Conservation (phyloP, 139 green algal species). For the Ulvella scutata region DNA sequence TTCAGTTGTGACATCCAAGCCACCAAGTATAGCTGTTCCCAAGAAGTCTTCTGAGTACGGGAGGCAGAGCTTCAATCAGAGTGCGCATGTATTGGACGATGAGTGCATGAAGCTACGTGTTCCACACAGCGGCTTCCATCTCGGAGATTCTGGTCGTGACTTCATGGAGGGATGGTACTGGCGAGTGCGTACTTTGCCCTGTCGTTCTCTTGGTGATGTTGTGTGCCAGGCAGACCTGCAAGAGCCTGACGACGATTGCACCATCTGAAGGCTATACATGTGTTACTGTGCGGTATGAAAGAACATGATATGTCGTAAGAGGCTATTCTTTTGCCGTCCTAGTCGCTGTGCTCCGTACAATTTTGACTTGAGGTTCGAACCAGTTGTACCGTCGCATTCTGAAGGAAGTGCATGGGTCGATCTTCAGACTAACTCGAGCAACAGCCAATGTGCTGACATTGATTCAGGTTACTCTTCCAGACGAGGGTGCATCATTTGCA, state of each 20-base stretch:
- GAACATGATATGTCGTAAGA: background rate
- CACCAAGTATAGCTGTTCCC: no score
- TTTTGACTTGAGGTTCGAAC: background rate
- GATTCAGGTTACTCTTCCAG: constrained; percentile 55
- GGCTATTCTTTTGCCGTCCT: background rate
- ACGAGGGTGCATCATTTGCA: constrained; percentile 72
- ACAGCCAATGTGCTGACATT: background rate
- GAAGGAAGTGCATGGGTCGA: background rate
- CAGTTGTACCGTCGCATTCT: background rate
- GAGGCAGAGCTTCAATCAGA: no score
- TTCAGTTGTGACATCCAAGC: no score
- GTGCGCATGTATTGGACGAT: no score
- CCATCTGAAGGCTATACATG: background rate
- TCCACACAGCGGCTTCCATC: constrained; percentile 79
- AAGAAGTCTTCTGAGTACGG: no score
- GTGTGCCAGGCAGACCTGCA: background rate
- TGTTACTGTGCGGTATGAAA: background rate
- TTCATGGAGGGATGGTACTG: constrained; percentile 99
- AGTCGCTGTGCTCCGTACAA: background rate
- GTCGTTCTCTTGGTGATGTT: background rate
- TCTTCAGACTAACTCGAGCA: background rate
- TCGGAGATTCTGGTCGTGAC: constrained; percentile 28
- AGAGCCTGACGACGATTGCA: background rate
- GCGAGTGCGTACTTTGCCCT: constrained; percentile 21
- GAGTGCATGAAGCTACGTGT: constrained; percentile 10